Evolutionary conservation across 2,329 filamentous ascomycete genomes (phyloP), one percentile per base, ranked within the genome.

Genomic region (Cercospora beticola): DNA sequence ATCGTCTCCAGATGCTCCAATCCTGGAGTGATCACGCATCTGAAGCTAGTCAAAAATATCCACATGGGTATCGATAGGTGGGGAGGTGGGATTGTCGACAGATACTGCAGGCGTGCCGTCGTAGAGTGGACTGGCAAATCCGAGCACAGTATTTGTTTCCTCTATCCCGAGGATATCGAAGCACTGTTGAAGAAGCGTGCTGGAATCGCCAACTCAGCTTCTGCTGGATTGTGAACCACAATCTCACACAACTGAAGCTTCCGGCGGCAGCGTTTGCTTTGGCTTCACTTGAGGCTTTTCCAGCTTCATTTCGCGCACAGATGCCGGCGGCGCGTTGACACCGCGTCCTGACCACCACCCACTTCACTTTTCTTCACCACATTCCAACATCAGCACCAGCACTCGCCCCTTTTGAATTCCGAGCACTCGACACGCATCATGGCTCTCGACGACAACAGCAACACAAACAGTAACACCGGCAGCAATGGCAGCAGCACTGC

Each of bases 131-230:
- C 7, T n/a, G 36, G 5, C 5, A 40, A 5, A 16, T 2, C 36
- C 5, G 36, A 40, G n/a, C 5, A 7, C 5, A 40, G 36, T 6
- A n/a, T 40, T 2, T 1, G 5, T 1, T n/a, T 40, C 36, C n/a
- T n/a, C 36, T 7, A 3, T n/a, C n/a, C 5, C 36, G 1, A 43
- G 5, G 16, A 3, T 0, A 43, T 43, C 16, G 6, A 3, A 9
- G 36, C 36, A 4, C 36, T 43, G 0, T 2, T 43, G 16, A 4
- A 43, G 6, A 0, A n/a, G 36, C 36, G 36, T 40, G 33, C 33
- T 40, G 14, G 33, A 3, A 3, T n/a, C 14, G 4, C 31, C 4
- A 4, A 5, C 5, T 3, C 1, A 3, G 5, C 14, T 0, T 7
- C 5, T 40, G 33, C 36, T 6, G 8, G 14, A n/a, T 3, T 16